phyloP scores from a whole-genome alignment of 2,329 filamentous ascomycete genomes.

The Clarireedia sp. region DNA sequence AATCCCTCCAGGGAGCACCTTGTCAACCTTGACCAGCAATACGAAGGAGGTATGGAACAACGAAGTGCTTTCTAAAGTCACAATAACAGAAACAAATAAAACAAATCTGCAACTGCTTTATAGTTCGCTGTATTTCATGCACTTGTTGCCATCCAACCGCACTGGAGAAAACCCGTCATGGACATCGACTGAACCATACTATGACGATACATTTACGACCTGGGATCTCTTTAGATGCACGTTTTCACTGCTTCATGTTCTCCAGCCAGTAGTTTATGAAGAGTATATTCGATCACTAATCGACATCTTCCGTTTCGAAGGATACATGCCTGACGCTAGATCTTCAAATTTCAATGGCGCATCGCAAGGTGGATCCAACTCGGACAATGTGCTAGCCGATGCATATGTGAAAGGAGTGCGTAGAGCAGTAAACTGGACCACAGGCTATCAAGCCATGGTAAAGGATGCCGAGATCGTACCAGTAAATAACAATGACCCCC shows the following conservation, averaged over 20 bases:
- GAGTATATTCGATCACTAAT: constrained; percentile 60
- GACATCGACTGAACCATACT: constrained; percentile 57
- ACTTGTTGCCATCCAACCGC: constrained; percentile 46
- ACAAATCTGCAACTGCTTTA: constrained; percentile 55
- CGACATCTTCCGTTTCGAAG: constrained; percentile 58
- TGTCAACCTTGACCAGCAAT: constrained; percentile 34
- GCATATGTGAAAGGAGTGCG: constrained; percentile 60
- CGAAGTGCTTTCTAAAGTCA: constrained; percentile 55
- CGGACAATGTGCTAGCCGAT: constrained; percentile 65
- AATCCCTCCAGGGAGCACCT: constrained; percentile 35
- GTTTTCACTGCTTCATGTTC: constrained; percentile 55
- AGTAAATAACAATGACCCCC: constrained; percentile 46
- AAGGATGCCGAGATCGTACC: constrained; percentile 58
- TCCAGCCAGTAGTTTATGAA: constrained; percentile 54
- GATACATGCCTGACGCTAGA: constrained; percentile 57
- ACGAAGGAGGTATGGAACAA: constrained; percentile 51
- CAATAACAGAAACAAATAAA: constrained; percentile 47
- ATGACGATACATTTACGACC: constrained; percentile 62
- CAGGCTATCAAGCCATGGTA: constrained; percentile 53
- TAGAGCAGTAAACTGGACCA: constrained; percentile 54
- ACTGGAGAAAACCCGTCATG: constrained; percentile 63
- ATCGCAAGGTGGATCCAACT: constrained; percentile 61
- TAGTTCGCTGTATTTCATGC: constrained; percentile 50
- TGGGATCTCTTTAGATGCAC: constrained; percentile 58
- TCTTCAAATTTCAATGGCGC: constrained; percentile 63